These are phyloP conservation scores for Limonium bicolor DNA, from an alignment of 148 eudicot genomes.

Conservation along the genomic window DNA sequence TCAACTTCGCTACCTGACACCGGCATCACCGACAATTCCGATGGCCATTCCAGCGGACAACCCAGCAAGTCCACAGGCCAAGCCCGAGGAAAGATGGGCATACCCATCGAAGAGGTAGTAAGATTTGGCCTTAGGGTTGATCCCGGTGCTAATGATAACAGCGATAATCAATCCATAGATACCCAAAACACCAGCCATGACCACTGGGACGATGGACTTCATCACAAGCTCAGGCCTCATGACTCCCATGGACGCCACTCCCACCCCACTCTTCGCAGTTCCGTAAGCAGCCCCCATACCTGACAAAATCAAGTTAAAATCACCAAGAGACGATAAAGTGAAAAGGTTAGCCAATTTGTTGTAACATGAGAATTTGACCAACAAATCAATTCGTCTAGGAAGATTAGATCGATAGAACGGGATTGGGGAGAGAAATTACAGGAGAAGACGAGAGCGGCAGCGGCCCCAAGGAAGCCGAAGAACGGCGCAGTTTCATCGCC, in stretches of 20 bases:
- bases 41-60: constrained; percentile 55
- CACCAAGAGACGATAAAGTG: not conserved
- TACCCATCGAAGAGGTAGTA: constrained; percentile 51
- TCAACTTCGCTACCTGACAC: too few species aligned
- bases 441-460: constrained; percentile 67
- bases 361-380: constrained; percentile 2
- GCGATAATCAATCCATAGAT: constrained; percentile 57
- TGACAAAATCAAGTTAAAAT: constrained; percentile 9
- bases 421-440: constrained; percentile 19
- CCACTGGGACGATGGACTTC: constrained; percentile 58
- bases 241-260: constrained; percentile 60
- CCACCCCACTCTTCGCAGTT: constrained; percentile 51
- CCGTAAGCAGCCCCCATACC: constrained; percentile 66
- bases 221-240: constrained; percentile 54
- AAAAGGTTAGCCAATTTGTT: constrained; percentile 3
- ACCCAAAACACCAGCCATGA: constrained; percentile 67
- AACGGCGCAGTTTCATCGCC: constrained; percentile 86
- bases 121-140: constrained; percentile 45
- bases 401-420: not conserved
- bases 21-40: constrained; percentile 53
- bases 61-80: constrained; percentile 52
- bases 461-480: constrained; percentile 80
- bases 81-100: constrained; percentile 47
- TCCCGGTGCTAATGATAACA: constrained; percentile 47
- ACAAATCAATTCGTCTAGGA: not conserved